phyloP scores from a whole-genome alignment of 1,284 basidiomycete genomes.

The Hemileia vastatrix region DNA sequence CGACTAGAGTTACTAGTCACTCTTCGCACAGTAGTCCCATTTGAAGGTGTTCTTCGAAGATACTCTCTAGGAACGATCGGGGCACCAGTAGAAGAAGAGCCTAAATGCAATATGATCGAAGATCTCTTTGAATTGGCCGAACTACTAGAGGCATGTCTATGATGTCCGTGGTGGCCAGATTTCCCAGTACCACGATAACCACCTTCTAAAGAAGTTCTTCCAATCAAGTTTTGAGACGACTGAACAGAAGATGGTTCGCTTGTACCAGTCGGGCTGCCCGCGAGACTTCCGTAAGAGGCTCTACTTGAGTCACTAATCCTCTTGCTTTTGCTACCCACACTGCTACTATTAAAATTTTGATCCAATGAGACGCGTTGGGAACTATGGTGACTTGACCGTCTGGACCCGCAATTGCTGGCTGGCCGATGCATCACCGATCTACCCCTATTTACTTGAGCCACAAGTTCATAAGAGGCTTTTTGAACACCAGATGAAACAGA shows the following conservation, averaged over 20 bases:
- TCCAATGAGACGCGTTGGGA: constrained; percentile 14
- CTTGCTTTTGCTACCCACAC: not conserved
- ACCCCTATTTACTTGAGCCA: too few relatives aligned
- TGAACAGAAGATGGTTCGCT: constrained; percentile 4
- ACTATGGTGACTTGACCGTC: constrained; percentile 9
- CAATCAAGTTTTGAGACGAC: constrained; percentile 3
- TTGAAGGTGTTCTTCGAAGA: constrained; percentile 6
- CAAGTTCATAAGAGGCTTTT: too few relatives aligned
- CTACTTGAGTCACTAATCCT: constrained; percentile 18
- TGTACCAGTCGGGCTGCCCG: constrained; percentile 9
- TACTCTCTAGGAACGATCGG: constrained; percentile 11
- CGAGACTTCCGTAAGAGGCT: constrained; percentile 8
- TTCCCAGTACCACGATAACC: constrained; percentile 2
- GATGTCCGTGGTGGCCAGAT: constrained; percentile 1
- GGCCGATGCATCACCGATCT: not conserved
- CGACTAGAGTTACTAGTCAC: not conserved
- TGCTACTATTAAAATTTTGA: not conserved
- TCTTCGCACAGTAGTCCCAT: constrained; percentile 15
- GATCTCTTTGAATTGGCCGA: constrained; percentile 13
- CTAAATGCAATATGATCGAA: constrained; percentile 4
- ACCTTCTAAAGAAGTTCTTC: not conserved
- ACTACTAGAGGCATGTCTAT: constrained; percentile 11
- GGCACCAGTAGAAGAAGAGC: not conserved
- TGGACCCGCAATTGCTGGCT: constrained; percentile 1
- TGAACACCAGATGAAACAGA: too few relatives aligned